Percentiles rank a stretch among this genome's conserved stretches.
Conservation (phyloP, 768 basidiomycete species). For the Amanita thiersii region DNA sequence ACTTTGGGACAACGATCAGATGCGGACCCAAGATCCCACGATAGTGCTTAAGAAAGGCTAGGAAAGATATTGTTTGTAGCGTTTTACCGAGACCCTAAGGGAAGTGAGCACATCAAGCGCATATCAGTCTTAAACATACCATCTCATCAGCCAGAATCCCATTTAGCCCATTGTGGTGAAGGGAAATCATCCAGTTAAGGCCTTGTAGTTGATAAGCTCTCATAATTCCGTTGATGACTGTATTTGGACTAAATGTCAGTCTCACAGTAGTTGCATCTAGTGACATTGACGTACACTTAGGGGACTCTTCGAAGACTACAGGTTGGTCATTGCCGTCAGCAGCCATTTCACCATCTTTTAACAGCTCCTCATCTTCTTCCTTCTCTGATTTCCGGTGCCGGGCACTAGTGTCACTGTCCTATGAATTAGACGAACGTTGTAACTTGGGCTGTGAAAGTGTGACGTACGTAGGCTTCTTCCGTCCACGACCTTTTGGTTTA, state of each 20-base stretch:
- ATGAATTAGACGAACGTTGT: background rate
- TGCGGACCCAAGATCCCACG: conserved; percentile 74
- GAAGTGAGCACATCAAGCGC: background rate
- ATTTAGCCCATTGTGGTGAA: conserved; percentile 94
- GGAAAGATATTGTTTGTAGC: conserved; percentile 94
- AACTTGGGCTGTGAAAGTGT: background rate
- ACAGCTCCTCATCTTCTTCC: conserved; percentile 94
- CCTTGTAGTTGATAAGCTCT: conserved; percentile 93
- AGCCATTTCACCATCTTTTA: conserved; percentile 78
- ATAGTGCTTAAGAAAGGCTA: conserved; percentile 89
- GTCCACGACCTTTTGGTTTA: conserved; percentile 76
- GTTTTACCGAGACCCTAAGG: conserved; percentile 93
- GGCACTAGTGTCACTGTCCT: conserved; percentile 56
- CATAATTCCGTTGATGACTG: conserved; percentile 88
- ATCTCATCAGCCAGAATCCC: conserved; percentile 98
- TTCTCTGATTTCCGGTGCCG: conserved; percentile 95
- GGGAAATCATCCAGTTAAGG: conserved; percentile 93
- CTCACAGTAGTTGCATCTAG: conserved; percentile 7
- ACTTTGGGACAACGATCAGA: conserved; percentile 97
- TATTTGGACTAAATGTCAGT: conserved; percentile 7
- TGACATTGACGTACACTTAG: conserved; percentile 57
- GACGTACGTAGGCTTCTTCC: conserved; percentile 63
- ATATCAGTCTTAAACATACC: conserved; percentile 28
- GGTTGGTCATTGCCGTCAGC: conserved; percentile 83
- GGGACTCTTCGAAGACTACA: conserved; percentile 91